These are phyloP conservation scores for Madurella fahalii DNA, from an alignment of 2,329 filamentous ascomycete genomes.

Conservation along the genomic window DNA sequence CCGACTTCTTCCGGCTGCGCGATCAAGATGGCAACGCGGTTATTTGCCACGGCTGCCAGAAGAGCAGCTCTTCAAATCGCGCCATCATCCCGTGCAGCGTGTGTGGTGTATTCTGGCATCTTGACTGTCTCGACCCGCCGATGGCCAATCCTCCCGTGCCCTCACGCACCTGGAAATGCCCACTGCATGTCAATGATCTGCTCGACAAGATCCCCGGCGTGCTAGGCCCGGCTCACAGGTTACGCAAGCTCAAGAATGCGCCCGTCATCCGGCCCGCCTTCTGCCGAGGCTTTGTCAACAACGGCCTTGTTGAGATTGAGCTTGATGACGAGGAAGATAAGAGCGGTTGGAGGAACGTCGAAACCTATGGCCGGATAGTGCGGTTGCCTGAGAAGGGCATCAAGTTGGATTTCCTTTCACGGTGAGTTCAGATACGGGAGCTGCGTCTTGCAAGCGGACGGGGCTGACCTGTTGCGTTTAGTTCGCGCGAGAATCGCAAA, in stretches of 20 bases:
- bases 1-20: constrained; percentile 64
- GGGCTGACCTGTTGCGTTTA: constrained; percentile 20
- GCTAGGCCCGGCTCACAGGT: constrained; percentile 57
- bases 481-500: constrained; percentile 30
- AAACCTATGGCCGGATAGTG: constrained; percentile 61
- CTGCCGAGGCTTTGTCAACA: constrained; percentile 64
- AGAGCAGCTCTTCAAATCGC: constrained; percentile 57
- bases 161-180: constrained; percentile 79
- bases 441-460: background rate
- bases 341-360: constrained; percentile 53
- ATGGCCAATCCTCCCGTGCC: constrained; percentile 69
- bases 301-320: constrained; percentile 68
- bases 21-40: constrained; percentile 71
- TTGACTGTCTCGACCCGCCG: constrained; percentile 87
- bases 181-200: constrained; percentile 77
- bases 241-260: constrained; percentile 56
- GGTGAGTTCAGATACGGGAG: constrained; percentile 39
- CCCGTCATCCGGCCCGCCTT: constrained; percentile 49
- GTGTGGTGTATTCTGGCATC: constrained; percentile 80
- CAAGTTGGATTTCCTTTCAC: constrained; percentile 67
- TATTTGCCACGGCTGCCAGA: constrained; percentile 72
- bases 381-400: constrained; percentile 61
- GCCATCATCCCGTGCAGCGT: constrained; percentile 83
- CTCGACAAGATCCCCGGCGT: constrained; percentile 54
- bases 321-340: constrained; percentile 54